These are phyloP conservation scores for carrot (Daucus carota) DNA, from an alignment of 129 eudicot species.

Conservation along the genomic window DH1_v3.0 NC_030381.2:39220501-39221000, in stretches of 20 bases:
- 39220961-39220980: constrained; percentile 75
- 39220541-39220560: too few species aligned
- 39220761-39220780: neutral
- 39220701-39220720: too few species aligned
- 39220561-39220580: too few species aligned
- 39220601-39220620: too few species aligned
- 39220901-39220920: neutral
- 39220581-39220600: too few species aligned
- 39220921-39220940: constrained; percentile 28
- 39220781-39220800: neutral
- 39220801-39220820: neutral
- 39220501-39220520: too few species aligned
- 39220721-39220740: neutral
- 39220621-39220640: too few species aligned
- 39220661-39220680: neutral
- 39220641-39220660: neutral
- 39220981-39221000: constrained; percentile 76
- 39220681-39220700: neutral
- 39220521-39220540: too few species aligned
- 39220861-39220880: neutral
- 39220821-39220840: neutral
- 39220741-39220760: neutral
- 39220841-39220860: neutral
- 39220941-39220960: constrained; percentile 59
- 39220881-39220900: neutral